Conservation (phyloP, 2,329 filamentous ascomycete genomes). For the Penicillium polonicum region DNA sequence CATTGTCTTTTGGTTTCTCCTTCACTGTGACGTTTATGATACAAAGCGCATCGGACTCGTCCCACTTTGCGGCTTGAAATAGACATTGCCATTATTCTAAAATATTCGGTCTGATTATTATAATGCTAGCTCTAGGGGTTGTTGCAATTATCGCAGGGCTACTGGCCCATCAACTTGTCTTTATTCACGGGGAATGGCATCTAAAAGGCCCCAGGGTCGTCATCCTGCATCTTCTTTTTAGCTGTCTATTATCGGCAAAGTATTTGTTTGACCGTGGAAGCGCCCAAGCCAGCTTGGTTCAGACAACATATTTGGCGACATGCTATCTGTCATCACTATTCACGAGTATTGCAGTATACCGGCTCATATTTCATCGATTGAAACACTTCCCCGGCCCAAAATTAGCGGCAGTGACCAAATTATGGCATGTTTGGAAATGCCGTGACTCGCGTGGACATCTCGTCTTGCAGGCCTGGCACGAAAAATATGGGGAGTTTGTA, state of each 20-base stretch:
- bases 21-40: neutral
- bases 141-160: neutral
- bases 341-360: neutral
- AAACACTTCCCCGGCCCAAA: constrained; percentile 4
- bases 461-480: neutral
- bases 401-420: neutral
- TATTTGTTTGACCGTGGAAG: neutral
- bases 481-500: constrained; percentile 1
- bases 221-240: neutral
- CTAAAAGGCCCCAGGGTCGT: neutral
- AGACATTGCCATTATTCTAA: neutral
- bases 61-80: neutral
- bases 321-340: neutral
- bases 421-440: constrained; percentile 12
- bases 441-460: constrained; percentile 6
- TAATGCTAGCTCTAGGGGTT: neutral
- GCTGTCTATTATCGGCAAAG: neutral
- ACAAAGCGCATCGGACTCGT: neutral
- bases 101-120: no score
- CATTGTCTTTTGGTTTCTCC: neutral
- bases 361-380: constrained; percentile 4
- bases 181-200: constrained; percentile 13
- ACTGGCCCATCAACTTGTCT: neutral
- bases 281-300: neutral
- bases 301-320: neutral